Base-by-base conservation (phyloP, 129 eudicot species). In the Erigeron canadensis region DNA sequence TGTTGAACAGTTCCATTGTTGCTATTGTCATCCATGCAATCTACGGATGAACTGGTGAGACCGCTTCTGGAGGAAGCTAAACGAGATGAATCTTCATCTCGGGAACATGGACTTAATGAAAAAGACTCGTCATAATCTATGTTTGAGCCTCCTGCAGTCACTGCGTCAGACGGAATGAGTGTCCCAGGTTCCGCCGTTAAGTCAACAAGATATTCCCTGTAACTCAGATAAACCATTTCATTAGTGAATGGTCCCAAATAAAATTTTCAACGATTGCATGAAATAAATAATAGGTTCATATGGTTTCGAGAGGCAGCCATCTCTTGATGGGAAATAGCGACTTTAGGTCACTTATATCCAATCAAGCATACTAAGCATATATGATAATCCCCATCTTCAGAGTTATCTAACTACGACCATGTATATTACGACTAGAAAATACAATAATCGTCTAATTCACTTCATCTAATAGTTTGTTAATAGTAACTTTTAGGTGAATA, bases 151-250 rank as follows among this genome's bases (percentile, higher is more conserved):
- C 46, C 38, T 16, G 85, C 76, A 7, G 79, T 73, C 21, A 84
- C 77, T n/a, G 77, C 75, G 72, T 87, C 97, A 46, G 93, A 82
- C 60, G 99, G 99, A 82, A 90, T 84, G 63, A 94, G 90, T 17
- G 99, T 88, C 72, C 99, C 99, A 18, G 99, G 99, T 51, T 90
- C 99, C 47, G 96, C 92, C 97, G 88, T 87, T 28, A 94, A 64
- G 71, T 94, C 99, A 73, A 94, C 89, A 69, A 86, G 86, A 81
- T 87, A 94, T 71, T 94, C 99, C 91, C 99, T 94, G 85, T 23
- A 68, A 87, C 22, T 55, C 42, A 68, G 66, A 69, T 55, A 18
- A 74, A 46, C 13, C 58, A 63, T 11, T 44, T 18, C 63, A 46
- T 75, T 61, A 67, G 59, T 19, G 17, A 67, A 48, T 23, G 2